phyloP scores from a whole-genome alignment of 2,329 filamentous ascomycete genomes.

The Scopulariopsis brevicaulis region DNA sequence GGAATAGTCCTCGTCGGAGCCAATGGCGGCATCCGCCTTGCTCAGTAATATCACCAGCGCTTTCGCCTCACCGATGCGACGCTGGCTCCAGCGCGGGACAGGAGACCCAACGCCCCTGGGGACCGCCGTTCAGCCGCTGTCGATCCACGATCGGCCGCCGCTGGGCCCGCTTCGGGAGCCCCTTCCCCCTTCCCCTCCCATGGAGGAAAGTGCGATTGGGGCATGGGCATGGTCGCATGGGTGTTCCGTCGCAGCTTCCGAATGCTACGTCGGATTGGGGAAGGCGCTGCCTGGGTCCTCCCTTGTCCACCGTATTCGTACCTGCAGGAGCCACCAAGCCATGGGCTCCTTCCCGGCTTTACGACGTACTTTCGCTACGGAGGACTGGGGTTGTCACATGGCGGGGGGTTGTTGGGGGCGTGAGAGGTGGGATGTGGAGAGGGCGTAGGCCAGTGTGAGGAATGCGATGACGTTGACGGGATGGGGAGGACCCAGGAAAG shows the following conservation, averaged over 20 bases:
- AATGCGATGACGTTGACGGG: not conserved
- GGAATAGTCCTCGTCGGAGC: no score
- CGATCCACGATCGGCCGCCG: not conserved
- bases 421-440: not conserved
- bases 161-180: not conserved
- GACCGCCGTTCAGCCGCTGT: not conserved
- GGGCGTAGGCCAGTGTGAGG: not conserved
- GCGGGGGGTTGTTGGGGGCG: not conserved
- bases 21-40: no score
- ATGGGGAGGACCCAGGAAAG: not conserved
- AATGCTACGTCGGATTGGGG: conserved; percentile 1
- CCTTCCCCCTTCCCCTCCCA: not conserved
- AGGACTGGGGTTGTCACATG: not conserved
- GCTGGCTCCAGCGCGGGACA: not conserved
- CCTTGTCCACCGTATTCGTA: not conserved
- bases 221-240: not conserved
- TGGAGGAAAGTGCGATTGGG: not conserved
- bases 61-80: no score
- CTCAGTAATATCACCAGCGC: no score
- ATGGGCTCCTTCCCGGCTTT: not conserved
- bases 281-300: not conserved
- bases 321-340: conserved; percentile 5
- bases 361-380: not conserved
- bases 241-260: not conserved
- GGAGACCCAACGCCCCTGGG: not conserved